phyloP scores from a whole-genome alignment of 129 eudicot genomes.

The Arctium lappa region DNA sequence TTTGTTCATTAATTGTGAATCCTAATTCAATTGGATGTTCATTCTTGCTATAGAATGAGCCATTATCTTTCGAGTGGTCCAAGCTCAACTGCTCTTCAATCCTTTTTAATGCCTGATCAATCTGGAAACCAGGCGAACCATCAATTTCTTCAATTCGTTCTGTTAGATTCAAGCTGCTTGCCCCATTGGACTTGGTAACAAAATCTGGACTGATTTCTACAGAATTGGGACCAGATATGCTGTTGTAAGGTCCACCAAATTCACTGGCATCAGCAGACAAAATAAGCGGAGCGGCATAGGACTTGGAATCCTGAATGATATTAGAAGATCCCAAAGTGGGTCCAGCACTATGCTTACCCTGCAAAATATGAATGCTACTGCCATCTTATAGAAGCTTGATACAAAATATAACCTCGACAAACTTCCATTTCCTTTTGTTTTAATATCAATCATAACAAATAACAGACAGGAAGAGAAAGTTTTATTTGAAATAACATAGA shows the following conservation, averaged over 20 bases:
- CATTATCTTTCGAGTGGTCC: conserved; percentile 39
- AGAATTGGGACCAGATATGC: conserved; percentile 49
- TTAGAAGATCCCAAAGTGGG: conserved; percentile 52
- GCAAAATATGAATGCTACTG: conserved; percentile 18
- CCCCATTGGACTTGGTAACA: conserved; percentile 34
- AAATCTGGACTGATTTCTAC: conserved; percentile 49
- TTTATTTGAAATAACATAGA: background rate
- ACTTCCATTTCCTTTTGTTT: background rate
- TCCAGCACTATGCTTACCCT: conserved; percentile 43
- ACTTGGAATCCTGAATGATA: conserved; percentile 56
- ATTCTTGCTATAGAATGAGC: conserved; percentile 33
- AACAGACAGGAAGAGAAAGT: background rate
- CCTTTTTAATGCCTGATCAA: conserved; percentile 54
- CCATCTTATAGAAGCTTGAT: conserved; percentile 15
- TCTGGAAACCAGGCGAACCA: conserved; percentile 39
- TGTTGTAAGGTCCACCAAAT: conserved; percentile 42
- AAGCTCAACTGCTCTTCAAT: conserved; percentile 79
- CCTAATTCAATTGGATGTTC: conserved; percentile 41
- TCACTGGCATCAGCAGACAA: conserved; percentile 42
- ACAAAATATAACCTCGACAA: background rate
- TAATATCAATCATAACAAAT: background rate
- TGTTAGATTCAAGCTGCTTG: conserved; percentile 26
- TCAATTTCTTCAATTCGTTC: conserved; percentile 35
- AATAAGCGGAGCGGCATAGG: conserved; percentile 39
- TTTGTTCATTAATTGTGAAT: conserved; percentile 25